Evolutionary conservation across 164 flowering plant species (phyloP).

Genomic region (Tinospora cordifolia): DNA sequence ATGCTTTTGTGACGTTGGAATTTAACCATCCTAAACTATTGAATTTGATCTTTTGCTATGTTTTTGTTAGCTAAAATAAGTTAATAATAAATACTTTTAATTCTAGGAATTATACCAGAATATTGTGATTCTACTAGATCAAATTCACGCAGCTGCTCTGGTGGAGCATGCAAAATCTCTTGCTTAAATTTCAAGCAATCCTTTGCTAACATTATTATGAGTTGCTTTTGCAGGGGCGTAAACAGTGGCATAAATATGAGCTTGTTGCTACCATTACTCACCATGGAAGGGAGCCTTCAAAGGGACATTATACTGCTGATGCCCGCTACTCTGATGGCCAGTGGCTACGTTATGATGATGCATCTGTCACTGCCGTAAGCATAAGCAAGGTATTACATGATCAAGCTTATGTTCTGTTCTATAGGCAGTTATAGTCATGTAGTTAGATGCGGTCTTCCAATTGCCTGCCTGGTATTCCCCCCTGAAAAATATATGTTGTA

Average conservation of each 20-base stretch:
- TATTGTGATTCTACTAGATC: too few species aligned
- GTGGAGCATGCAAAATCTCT: too few species aligned
- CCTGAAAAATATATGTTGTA: background rate
- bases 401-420: conserved; percentile 86
- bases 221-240: conserved; percentile 50
- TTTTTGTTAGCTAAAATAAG: too few species aligned
- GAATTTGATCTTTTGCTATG: too few species aligned
- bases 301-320: conserved; percentile 91
- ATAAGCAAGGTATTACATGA: conserved; percentile 66
- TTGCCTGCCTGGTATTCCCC: background rate
- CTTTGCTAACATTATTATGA: background rate
- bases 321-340: conserved; percentile 46
- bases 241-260: conserved; percentile 76
- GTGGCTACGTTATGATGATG: conserved; percentile 84
- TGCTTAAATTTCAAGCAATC: too few species aligned
- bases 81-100: too few species aligned
- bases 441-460: conserved; percentile 8
- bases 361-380: conserved; percentile 55
- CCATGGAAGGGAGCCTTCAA: conserved; percentile 85
- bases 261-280: conserved; percentile 89
- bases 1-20: too few species aligned
- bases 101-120: too few species aligned
- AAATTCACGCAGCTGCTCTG: too few species aligned
- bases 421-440: conserved; percentile 40
- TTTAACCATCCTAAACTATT: too few species aligned